Evolutionary conservation across 2,329 filamentous ascomycete genomes (phyloP), one percentile per base, ranked within the genome.

Genomic region (Alternaria angustiovoidea): DNA sequence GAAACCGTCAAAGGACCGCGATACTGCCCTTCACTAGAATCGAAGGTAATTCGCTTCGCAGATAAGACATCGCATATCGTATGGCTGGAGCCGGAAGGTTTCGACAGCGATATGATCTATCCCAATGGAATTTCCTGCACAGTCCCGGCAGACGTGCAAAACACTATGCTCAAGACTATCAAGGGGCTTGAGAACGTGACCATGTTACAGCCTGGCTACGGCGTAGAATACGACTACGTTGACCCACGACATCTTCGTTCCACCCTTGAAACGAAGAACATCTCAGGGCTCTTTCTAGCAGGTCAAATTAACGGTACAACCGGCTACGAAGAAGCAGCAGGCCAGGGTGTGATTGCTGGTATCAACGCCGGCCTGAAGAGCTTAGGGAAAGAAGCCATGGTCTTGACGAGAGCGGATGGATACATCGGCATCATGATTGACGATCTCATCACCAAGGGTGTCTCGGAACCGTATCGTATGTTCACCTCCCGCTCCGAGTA

Each of bases 381-480:
- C 0, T 85, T 87, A 62, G 86, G 86, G 1, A 87, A 90, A 59
- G 78, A 83, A 2, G 85, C 88, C 0, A 84, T 96, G 62, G 86
- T 86, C 0, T 82, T 99, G 30, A 89, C 89, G 7, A 87, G 95
- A 65, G 89, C 91, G 1, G 94, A 99, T 77, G 93, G 93, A 12
- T 99, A 97, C 78, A 98, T 99, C 73, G 95, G 95, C 67, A 91
- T 99, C 80, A 97, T 99, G 93, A 94, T 99, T 71, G 95, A 99
- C 79, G 95, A 99, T 76, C 87, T 99, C 38, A 89, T 96, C 74
- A 98, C 94, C 22, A 98, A 97, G 80, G 95, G 95, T 48, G 95
- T 99, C 30, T 94, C 91, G 2, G 95, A 99, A 75, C 95, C 95
- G 1, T 99, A 99, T 80, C 89, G 95, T 67, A 98, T 99, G 94